Evolutionary conservation across 1,139 yeast species (phyloP).

Genomic region (Sugiyamaella castrensis): DNA sequence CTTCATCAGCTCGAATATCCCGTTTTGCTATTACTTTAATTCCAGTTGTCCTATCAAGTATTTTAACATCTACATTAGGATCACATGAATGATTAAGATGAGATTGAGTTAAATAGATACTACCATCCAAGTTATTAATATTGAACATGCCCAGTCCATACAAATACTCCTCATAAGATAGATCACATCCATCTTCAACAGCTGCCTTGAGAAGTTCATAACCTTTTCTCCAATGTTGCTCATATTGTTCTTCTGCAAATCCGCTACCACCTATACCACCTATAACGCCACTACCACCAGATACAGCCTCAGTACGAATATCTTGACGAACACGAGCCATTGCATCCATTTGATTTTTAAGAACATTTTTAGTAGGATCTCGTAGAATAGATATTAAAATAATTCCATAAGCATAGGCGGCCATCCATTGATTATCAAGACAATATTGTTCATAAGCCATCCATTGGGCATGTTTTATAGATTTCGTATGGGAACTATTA

Average conservation of each 20-base stretch:
- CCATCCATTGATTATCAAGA: constrained; percentile 63
- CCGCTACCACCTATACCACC: constrained; percentile 43
- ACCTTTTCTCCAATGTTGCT: constrained; percentile 59
- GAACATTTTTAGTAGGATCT: constrained; percentile 45
- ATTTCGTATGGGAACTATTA: constrained; percentile 33
- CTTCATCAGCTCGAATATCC: constrained; percentile 62
- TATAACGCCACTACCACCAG: constrained; percentile 57
- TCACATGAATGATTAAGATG: constrained; percentile 76
- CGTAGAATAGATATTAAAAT: constrained; percentile 50
- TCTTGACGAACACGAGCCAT: constrained; percentile 74
- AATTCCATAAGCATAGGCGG: constrained; percentile 62
- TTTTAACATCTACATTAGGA: constrained; percentile 62
- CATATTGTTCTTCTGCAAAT: constrained; percentile 55
- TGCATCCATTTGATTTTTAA: constrained; percentile 49
- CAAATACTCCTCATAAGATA: constrained; percentile 56
- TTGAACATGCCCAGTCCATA: constrained; percentile 67
- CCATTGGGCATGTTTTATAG: constrained; percentile 50
- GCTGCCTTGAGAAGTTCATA: constrained; percentile 49
- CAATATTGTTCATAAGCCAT: constrained; percentile 58
- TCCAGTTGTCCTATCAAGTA: constrained; percentile 50
- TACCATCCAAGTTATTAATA: constrained; percentile 67
- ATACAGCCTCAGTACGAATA: constrained; percentile 57
- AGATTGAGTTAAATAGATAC: constrained; percentile 59
- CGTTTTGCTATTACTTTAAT: constrained; percentile 59
- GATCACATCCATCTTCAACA: constrained; percentile 30